Percentiles rank a stretch among this genome's conserved stretches.
phyloP scores from a whole-genome alignment of 2,329 filamentous ascomycete species.

The Fonsecaea multimorphosa region DNA sequence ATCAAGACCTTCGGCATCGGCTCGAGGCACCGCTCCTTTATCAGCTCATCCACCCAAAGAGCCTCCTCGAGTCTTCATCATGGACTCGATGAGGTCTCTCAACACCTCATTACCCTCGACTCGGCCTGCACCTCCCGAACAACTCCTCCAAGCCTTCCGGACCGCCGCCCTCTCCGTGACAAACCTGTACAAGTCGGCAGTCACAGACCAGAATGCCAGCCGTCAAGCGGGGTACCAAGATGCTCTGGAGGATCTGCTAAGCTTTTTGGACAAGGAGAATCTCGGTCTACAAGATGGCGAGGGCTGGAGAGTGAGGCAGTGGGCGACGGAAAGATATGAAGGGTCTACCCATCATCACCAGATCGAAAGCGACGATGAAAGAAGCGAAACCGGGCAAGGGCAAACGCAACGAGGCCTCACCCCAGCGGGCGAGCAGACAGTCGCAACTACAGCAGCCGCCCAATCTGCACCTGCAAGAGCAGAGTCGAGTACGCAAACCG shows the following conservation, averaged over 20 bases:
- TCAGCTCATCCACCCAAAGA: conserved; percentile 25
- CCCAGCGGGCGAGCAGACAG: conserved; percentile 37
- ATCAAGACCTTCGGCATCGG: background rate
- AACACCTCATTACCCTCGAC: conserved; percentile 65
- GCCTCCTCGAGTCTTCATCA: conserved; percentile 42
- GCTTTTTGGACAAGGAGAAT: conserved; percentile 81
- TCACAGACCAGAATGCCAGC: conserved; percentile 75
- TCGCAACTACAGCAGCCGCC: conserved; percentile 43
- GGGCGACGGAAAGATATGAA: conserved; percentile 59
- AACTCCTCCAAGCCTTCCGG: conserved; percentile 86
- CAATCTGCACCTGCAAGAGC: conserved; percentile 18
- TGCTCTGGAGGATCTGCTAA: conserved; percentile 86
- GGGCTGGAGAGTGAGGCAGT: conserved; percentile 69
- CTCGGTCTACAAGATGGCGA: conserved; percentile 81
- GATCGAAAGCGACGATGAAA: conserved; percentile 54
- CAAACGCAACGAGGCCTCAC: conserved; percentile 37
- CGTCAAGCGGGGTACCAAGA: conserved; percentile 88
- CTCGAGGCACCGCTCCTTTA: background rate
- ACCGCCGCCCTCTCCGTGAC: conserved; percentile 91
- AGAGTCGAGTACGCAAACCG: conserved; percentile 31
- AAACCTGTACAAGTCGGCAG: conserved; percentile 92
- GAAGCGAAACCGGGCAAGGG: conserved; percentile 44
- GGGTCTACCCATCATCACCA: conserved; percentile 43
- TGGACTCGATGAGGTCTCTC: conserved; percentile 70
- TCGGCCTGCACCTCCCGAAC: conserved; percentile 52